Evolutionary conservation across 2,329 filamentous ascomycete species (phyloP), one percentile per base, ranked within the genome.

Genomic region (Pseudocercospora crystallina): DNA sequence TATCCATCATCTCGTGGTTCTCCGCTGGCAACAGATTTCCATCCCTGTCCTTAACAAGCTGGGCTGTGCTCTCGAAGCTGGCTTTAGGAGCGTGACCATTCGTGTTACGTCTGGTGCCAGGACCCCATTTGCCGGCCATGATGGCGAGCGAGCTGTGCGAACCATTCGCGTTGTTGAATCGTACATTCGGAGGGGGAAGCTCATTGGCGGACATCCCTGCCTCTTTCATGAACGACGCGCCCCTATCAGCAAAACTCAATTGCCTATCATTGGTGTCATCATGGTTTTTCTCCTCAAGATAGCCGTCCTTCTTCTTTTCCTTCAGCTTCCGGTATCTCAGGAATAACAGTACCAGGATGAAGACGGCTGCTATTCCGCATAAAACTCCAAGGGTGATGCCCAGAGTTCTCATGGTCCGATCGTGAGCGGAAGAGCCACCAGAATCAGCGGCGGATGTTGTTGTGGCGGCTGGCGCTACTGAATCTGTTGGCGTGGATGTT

Each of bases 331-430:
- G 77, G 63, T 80, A 81, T 64, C 81, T 79, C 17, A 90, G 71
- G 26, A 87, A 76, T 43, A 94, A 74, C 14, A 96, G 77, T n/a
- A 90, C 66, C 1, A 88, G 68, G 20, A 87, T 77, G n/a, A 95
- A 74, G 5, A 96, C 66, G 0, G 83, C 72, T 14, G 86, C 83
- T 45, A 90, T 74, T 13, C 87, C 90, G 45, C 88, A 80, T 15
- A 96, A 83, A n/a, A 85, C 84, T 10, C 91, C 90, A 1, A 97
- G 78, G 0, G 88, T 88, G 43, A 89, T 88, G 31, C 89, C 91
- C 1, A 96, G 78, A 26, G 96, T 86, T 7, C 83, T 73, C 47
- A 78, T 59, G 65, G 71, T 83, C 59, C 56, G 59, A 14, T 70
- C 79, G 74, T 66, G 62, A 57, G 77, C 71, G 67, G 67, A 54